Evolutionary conservation across 441 rosid species (phyloP).

Genomic region (Bocquillonia castaneifolia): DNA sequence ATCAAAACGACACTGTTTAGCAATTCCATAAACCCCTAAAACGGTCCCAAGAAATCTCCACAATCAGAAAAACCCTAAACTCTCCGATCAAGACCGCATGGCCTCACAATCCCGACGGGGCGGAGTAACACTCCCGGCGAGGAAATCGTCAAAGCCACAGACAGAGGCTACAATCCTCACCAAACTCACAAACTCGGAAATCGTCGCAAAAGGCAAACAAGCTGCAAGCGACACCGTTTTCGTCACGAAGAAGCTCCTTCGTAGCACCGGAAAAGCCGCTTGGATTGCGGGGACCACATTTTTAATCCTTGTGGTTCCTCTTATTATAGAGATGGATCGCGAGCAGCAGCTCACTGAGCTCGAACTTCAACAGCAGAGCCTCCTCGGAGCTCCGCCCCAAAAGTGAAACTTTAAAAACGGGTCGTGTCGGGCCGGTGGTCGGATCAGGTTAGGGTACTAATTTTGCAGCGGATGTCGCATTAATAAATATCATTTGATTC

Average conservation of each 20-base stretch:
- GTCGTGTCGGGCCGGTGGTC: background rate
- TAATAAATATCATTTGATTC: background rate
- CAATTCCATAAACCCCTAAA: background rate
- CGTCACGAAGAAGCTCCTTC: conserved; percentile 59
- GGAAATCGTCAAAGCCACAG: conserved; percentile 21
- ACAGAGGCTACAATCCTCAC: conserved; percentile 31
- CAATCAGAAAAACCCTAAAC: background rate
- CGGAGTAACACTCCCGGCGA: conserved; percentile 26
- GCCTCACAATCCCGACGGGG: conserved; percentile 25
- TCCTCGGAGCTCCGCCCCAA: conserved; percentile 59
- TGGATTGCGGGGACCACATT: conserved; percentile 87
- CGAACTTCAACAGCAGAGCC: conserved; percentile 72
- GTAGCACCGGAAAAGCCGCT: conserved; percentile 84
- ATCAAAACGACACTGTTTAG: conserved; percentile 12
- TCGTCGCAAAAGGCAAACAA: conserved; percentile 51
- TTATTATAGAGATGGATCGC: conserved; percentile 77
- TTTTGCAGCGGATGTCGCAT: background rate
- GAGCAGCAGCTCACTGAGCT: conserved; percentile 70
- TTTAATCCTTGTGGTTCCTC: conserved; percentile 62
- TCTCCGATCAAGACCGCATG: conserved; percentile 7
- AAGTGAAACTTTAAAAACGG: background rate
- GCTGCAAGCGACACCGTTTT: conserved; percentile 46
- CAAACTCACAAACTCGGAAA: conserved; percentile 38
- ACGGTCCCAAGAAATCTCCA: too few relatives aligned
- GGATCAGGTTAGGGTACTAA: conserved; percentile 16